Base-by-base conservation (phyloP, 2,329 filamentous ascomycete genomes). In the Myriosclerotinia scirpicola region DNA sequence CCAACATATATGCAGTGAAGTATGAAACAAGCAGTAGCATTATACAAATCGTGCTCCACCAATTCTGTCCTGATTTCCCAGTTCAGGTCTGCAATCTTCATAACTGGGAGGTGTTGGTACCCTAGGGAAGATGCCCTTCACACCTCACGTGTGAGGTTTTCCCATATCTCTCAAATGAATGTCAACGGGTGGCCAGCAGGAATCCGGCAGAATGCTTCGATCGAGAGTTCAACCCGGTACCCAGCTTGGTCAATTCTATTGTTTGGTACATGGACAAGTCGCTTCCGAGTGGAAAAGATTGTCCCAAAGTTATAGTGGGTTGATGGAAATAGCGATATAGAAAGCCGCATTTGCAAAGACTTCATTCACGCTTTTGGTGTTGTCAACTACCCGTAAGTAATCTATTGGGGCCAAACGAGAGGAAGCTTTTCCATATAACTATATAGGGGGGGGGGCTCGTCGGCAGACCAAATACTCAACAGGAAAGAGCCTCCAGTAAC, bases 361-460 rank as follows among this genome's bases (percentile, higher is more conserved):
- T 9, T 56, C 54, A 26, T 56, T 11, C n/a, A 56, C 20, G 12
- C 11, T 56, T 22, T 56, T 56, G 5, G 54, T 56, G 36, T 56
- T 56, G 8, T 56, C 54, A 50, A 56, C 54, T 11, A 56, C 36
- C 3, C 20, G 54, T 20, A 56, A 6, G 22, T 56, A 56, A 40
- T 38, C 36, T 42, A 40, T 56, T 7, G n/a, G 54, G 8, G 12
- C 5, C 20, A 54, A 7, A 54, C 6, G 12, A 34, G 30, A 36
- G 9, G 52, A 36, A 36, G 34, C 52, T 54, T 34, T 6, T 30
- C 52, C 17, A 30, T 36, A 20, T 36, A 20, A 34, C 30, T 34
- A 34, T 34, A 34, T n/a, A n/a, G n/a, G n/a, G 30, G 4, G 5
- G 6, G 30, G 30, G 30, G 30, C 52, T 54, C 30, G 52, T 34